Evolutionary conservation across 164 flowering plant genomes (phyloP), one percentile per base, ranked within the genome.

Genomic region (Vitis amurensis): DNA sequence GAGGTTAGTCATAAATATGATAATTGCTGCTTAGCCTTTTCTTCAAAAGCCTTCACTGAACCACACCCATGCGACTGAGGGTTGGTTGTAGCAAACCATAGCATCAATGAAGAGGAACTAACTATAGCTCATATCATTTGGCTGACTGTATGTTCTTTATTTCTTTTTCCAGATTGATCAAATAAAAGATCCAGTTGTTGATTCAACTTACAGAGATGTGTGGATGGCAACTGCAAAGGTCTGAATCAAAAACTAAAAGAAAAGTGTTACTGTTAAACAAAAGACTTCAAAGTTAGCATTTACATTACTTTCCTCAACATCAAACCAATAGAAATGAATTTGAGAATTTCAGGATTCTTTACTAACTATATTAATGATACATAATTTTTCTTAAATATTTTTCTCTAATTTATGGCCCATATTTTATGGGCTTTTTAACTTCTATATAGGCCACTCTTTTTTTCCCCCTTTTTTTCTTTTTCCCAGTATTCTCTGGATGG

Each of bases 181-280:
- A 74, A 87, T 96, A 68, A 77, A 67, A 68, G 99, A 96, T 61
- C 99, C 99, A 13, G 86, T 96, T 58, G 74, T 73, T 73, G 92
- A 90, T 74, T 76, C 88, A 17, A 93, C 98, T 14, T 96, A 89
- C 84, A 91, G 85, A 83, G 90, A 88, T 73, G 74, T 89, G 52
- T 96, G 99, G 99, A 78, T 89, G 90, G 89, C 90, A 70, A 88
- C 97, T 59, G 99, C 99, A 74, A 88, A 86, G 99, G 99, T 96
- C 63, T 79, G 77, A 58, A 51, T 13, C 37, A 2, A 49, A 66
- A 23, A 23, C 12, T 0, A 55, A 12, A 30, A 27, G 5, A 50
- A 37, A 52, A 4, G 6, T 69, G 19, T 29, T 11, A 2, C 17
- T n/a, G 6, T 37, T 55, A 31, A 16, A 15, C 4, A 10, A 0